A percentile compares a stretch with the other conserved stretches of the same genome.
These are phyloP conservation scores for Oropetium thomaeum DNA, from an alignment of 176 grass and related monocot species.

Conservation along the genomic window DNA sequence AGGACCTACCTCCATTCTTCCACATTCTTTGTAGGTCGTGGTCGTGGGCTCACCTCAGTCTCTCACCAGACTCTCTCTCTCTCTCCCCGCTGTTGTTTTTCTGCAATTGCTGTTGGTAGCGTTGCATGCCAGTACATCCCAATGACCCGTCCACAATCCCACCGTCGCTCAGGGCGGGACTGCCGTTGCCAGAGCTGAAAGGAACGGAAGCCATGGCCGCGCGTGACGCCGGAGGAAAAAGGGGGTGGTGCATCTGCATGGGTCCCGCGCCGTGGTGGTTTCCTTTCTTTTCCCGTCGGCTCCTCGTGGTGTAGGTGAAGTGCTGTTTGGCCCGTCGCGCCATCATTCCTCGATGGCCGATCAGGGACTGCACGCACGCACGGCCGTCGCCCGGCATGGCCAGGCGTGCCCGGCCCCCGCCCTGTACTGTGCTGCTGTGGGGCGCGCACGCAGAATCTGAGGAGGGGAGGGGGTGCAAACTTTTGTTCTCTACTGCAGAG, in stretches of 20 bases:
- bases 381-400: neutral
- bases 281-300: neutral
- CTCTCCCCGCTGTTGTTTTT: neutral
- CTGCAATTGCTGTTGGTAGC: neutral
- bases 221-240: neutral
- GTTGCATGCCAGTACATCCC: too few relatives aligned
- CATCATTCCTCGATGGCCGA: neutral
- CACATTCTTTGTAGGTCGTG: too few relatives aligned
- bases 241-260: neutral
- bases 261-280: neutral
- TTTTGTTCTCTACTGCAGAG: slow-evolving; percentile 45
- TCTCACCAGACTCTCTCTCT: too few relatives aligned
- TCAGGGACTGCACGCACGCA: neutral
- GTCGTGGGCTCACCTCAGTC: too few relatives aligned
- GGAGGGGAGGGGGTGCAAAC: slow-evolving; percentile 7
- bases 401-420: neutral
- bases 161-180: too few relatives aligned
- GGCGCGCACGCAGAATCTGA: slow-evolving; percentile 22
- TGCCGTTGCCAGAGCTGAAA: too few relatives aligned
- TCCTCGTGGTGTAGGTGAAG: neutral
- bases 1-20: too few relatives aligned
- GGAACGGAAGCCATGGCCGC: too few relatives aligned
- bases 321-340: neutral
- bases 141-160: too few relatives aligned
- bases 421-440: slow-evolving; percentile 17